phyloP scores from a whole-genome alignment of 73 alveolate genomes.

The Paramecium primaurelia region DNA sequence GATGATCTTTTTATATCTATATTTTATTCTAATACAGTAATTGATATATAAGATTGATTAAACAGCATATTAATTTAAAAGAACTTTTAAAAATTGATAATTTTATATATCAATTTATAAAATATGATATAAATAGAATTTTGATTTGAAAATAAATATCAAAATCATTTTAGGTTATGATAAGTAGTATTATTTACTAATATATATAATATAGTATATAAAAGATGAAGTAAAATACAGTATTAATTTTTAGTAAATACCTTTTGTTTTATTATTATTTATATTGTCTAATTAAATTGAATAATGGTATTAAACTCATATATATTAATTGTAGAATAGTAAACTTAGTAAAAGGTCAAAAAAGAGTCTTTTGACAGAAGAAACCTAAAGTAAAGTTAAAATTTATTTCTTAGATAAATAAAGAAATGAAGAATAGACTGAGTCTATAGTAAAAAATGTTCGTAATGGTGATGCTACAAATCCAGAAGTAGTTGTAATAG shows the following conservation, averaged over 20 bases:
- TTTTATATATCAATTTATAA: too few relatives aligned
- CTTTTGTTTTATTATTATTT: neutral
- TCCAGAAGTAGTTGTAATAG: constrained; percentile 57
- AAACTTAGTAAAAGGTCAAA: neutral
- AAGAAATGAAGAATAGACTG: neutral
- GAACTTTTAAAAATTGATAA: too few relatives aligned
- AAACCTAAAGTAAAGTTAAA: neutral
- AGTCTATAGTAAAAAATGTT: constrained; percentile 10
- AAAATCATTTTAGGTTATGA: too few relatives aligned
- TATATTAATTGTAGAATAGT: neutral
- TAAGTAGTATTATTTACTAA: too few relatives aligned
- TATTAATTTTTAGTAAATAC: neutral
- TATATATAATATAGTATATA: too few relatives aligned
- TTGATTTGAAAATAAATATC: too few relatives aligned
- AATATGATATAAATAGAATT: too few relatives aligned
- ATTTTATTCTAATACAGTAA: too few relatives aligned
- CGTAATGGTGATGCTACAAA: constrained; percentile 49
- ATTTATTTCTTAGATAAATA: neutral
- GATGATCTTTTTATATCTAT: too few relatives aligned
- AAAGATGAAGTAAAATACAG: neutral
- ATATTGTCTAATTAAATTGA: neutral
- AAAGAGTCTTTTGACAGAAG: neutral
- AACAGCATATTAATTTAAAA: too few relatives aligned
- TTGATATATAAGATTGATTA: too few relatives aligned
- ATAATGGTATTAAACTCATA: neutral